Evolutionary conservation across 345 rosid genomes (phyloP).

Genomic region (Dimocarpus longan): DNA sequence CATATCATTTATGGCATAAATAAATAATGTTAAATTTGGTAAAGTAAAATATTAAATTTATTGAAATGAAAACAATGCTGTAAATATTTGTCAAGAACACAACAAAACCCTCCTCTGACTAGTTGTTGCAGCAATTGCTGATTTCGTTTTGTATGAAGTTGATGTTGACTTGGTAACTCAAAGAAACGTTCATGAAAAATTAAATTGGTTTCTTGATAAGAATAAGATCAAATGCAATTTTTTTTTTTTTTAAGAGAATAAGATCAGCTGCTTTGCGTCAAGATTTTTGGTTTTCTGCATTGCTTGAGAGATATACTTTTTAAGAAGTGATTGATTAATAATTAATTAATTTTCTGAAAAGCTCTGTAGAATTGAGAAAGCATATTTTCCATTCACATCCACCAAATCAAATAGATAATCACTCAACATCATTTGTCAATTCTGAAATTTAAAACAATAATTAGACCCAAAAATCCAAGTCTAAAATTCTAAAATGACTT

Average conservation of each 20-base stretch:
- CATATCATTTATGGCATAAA: too few species aligned
- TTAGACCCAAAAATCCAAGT: not conserved
- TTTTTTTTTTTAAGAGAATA: too few species aligned
- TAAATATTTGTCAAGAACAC: too few species aligned
- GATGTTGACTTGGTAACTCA: slow-evolving; percentile 1
- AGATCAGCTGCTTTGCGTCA: not conserved
- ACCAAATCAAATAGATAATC: not conserved
- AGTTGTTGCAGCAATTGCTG: not conserved
- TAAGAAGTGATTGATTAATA: not conserved
- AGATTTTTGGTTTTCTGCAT: not conserved
- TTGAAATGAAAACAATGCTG: too few species aligned
- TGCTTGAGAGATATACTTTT: not conserved
- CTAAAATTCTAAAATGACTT: not conserved
- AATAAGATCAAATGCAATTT: too few species aligned
- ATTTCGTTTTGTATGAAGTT: not conserved
- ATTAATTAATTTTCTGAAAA: not conserved
- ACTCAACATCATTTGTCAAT: not conserved
- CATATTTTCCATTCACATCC: not conserved
- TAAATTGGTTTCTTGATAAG: not conserved
- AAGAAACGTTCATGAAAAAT: not conserved
- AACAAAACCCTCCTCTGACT: too few species aligned
- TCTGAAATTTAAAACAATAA: not conserved
- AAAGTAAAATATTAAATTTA: too few species aligned
- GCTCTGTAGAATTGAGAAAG: not conserved
- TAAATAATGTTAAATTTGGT: too few species aligned